Evolutionary conservation across 2,329 filamentous ascomycete species (phyloP).

Genomic region (Colletotrichum sp.): DNA sequence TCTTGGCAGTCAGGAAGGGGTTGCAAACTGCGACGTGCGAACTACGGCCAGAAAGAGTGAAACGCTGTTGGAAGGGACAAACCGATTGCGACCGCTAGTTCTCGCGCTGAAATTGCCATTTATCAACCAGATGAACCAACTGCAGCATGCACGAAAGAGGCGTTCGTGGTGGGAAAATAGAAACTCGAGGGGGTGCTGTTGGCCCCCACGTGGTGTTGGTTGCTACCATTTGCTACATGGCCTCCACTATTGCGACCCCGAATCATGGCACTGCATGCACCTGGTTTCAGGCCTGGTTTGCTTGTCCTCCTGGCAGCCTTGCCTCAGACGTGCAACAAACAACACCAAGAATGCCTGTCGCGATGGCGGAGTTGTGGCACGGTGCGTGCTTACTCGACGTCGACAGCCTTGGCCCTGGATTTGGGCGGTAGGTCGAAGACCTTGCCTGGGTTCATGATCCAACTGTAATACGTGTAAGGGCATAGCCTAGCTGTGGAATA

Average conservation of each 20-base stretch:
- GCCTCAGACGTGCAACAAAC: neutral
- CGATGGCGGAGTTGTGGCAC: neutral
- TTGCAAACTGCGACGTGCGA: neutral
- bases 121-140: neutral
- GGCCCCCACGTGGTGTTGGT: constrained; percentile 6
- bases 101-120: neutral
- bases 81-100: neutral
- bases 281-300: neutral
- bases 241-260: neutral
- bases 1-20: neutral
- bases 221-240: neutral
- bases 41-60: neutral
- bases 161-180: neutral
- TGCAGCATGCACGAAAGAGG: neutral
- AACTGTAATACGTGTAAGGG: constrained; percentile 37
- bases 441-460: constrained; percentile 74
- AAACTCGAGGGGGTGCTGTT: neutral
- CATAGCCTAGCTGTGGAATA: neutral
- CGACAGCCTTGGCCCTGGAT: neutral
- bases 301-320: neutral
- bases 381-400: neutral
- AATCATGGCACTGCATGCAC: neutral
- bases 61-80: neutral
- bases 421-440: constrained; percentile 57
- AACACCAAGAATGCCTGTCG: neutral